A percentile compares a stretch with the other conserved stretches of the same genome.
These are phyloP conservation scores for Stemphylium vesicarium DNA, from an alignment of 2,329 filamentous ascomycete species.

Conservation along the genomic window DNA sequence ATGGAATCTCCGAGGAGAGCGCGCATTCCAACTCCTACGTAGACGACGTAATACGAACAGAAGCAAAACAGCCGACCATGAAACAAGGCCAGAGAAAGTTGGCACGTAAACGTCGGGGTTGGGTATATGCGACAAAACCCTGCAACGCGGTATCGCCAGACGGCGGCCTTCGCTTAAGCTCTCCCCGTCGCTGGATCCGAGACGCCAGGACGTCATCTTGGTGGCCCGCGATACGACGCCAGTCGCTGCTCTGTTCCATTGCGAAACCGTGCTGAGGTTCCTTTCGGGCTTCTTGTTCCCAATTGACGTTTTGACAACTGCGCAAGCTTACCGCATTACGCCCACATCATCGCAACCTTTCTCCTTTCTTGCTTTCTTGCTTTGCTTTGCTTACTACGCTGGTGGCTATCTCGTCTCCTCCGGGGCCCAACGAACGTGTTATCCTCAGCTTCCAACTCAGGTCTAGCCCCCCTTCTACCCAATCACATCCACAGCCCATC, in stretches of 20 bases:
- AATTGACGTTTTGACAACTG: no score
- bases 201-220: slow-evolving; percentile 25
- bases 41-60: neutral
- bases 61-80: neutral
- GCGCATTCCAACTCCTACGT: neutral
- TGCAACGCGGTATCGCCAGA: slow-evolving; percentile 2
- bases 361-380: no score
- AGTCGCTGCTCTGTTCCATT: neutral
- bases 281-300: no score
- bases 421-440: no score
- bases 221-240: neutral
- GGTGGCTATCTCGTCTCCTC: no score
- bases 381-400: no score
- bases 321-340: no score
- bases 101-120: slow-evolving; percentile 12
- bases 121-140: slow-evolving; percentile 12
- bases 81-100: slow-evolving; percentile 11
- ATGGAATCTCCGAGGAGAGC: neutral
- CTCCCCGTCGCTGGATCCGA: neutral
- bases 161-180: neutral
- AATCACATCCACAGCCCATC: no score
- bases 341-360: no score
- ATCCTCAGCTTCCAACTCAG: no score
- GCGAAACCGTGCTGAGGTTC: neutral
- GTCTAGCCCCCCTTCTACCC: no score